Conservation (phyloP, 441 rosid genomes). For the California macrophylla region DNA sequence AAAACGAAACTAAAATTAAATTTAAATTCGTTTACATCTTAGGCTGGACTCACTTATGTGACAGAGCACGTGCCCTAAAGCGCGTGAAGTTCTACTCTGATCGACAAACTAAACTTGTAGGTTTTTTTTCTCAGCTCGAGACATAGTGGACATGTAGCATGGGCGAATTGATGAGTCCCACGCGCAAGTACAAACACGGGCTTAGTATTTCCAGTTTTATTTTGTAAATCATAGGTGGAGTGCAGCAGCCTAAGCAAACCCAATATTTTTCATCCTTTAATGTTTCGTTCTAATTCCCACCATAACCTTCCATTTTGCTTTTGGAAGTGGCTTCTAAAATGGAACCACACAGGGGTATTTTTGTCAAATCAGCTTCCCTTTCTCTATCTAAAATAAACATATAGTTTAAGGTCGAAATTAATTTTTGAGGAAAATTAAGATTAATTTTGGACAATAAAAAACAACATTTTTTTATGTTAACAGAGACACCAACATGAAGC, state of each 20-base stretch:
- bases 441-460: background rate
- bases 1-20: no score
- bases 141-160: no score
- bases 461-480: conserved; percentile 3
- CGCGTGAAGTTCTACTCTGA: no score
- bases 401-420: background rate
- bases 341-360: background rate
- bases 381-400: background rate
- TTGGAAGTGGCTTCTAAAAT: background rate
- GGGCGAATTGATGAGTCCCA: background rate
- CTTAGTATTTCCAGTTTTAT: background rate
- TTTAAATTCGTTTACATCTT: no score
- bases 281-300: background rate
- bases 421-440: background rate
- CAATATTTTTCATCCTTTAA: background rate
- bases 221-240: background rate
- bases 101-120: no score
- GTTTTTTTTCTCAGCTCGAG: no score
- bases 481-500: conserved; percentile 4
- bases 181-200: background rate
- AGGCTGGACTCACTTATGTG: no score
- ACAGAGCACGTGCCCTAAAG: no score
- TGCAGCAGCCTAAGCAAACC: background rate
- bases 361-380: background rate
- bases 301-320: no score